phyloP scores from a whole-genome alignment of 768 basidiomycete species.

The Roridomyces roridus region DNA sequence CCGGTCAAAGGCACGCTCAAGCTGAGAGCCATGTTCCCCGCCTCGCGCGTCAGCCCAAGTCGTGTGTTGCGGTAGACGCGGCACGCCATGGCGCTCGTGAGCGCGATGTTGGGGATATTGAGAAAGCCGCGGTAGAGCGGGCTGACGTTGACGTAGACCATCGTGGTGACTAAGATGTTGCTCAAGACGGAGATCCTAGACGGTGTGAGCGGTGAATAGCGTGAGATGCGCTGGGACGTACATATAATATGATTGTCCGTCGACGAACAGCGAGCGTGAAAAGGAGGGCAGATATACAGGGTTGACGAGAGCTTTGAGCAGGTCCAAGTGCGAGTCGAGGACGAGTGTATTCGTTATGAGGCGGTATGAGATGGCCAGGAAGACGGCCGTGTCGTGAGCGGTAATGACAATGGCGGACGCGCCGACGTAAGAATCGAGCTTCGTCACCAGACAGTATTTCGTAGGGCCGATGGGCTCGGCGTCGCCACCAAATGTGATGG shows the following conservation, averaged over 20 bases:
- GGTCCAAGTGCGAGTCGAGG: not conserved
- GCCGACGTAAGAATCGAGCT: constrained; percentile 23
- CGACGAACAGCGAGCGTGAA: not conserved
- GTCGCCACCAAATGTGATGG: constrained; percentile 29
- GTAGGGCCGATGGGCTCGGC: constrained; percentile 32
- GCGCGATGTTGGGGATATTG: too few relatives aligned
- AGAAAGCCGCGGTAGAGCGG: too few relatives aligned
- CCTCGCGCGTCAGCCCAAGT: too few relatives aligned
- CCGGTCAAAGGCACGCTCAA: too few relatives aligned
- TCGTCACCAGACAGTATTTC: constrained; percentile 30
- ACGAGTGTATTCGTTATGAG: not conserved
- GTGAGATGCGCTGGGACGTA: not conserved
- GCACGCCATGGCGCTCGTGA: too few relatives aligned
- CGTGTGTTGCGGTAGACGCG: too few relatives aligned
- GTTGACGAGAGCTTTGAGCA: constrained; percentile 4
- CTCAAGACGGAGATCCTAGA: too few relatives aligned
- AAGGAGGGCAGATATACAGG: not conserved
- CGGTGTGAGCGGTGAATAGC: too few relatives aligned
- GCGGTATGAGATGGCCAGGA: constrained; percentile 24
- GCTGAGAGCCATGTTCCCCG: too few relatives aligned
- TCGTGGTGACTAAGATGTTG: too few relatives aligned
- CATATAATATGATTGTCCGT: constrained; percentile 4
- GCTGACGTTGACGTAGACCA: too few relatives aligned
- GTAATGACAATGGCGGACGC: constrained; percentile 28
- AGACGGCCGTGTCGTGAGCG: constrained; percentile 37